Evolutionary conservation across 2,329 filamentous ascomycete species (phyloP).

Genomic region (Phyllosticta paracitricarpa): DNA sequence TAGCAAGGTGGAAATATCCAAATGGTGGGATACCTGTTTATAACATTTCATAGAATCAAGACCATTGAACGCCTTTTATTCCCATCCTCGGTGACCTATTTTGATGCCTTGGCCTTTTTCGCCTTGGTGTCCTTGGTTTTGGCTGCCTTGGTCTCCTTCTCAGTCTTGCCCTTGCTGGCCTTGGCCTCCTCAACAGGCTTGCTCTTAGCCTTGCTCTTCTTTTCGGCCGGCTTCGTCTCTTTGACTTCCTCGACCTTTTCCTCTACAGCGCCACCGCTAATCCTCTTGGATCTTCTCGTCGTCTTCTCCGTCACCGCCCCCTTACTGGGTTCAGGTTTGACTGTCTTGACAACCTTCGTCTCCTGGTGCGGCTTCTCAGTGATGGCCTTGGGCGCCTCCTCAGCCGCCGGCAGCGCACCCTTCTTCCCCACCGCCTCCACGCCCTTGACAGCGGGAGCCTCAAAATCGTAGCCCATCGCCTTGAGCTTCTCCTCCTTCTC

Average conservation of each 20-base stretch:
- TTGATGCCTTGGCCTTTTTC: slow-evolving; percentile 3
- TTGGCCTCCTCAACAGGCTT: slow-evolving; percentile 1
- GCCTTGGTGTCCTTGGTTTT: not conserved
- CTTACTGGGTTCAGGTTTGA: slow-evolving; percentile 2
- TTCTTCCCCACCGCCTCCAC: slow-evolving; percentile 43
- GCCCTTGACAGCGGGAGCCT: slow-evolving; percentile 60
- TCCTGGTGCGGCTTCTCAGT: slow-evolving; percentile 13
- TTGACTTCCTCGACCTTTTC: slow-evolving; percentile 8
- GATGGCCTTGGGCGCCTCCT: slow-evolving; percentile 22
- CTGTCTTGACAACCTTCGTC: slow-evolving; percentile 14
- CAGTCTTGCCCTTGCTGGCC: slow-evolving; percentile 7
- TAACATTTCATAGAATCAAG: slow-evolving; percentile 2
- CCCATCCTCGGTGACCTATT: slow-evolving; percentile 3
- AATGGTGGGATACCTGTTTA: not conserved
- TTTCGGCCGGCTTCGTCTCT: not conserved
- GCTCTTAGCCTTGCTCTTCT: slow-evolving; percentile 5
- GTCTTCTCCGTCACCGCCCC: slow-evolving; percentile 5
- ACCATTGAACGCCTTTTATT: not conserved
- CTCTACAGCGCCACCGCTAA: not conserved
- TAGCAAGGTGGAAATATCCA: not conserved
- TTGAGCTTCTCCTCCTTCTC: slow-evolving; percentile 65
- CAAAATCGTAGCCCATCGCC: slow-evolving; percentile 73
- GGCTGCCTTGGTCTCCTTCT: not conserved
- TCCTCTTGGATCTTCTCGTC: slow-evolving; percentile 9
- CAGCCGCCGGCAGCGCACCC: slow-evolving; percentile 8